Evolutionary conservation across 257 asterid genomes (phyloP).

Genomic region (Solanum pimpinellifolium): DNA sequence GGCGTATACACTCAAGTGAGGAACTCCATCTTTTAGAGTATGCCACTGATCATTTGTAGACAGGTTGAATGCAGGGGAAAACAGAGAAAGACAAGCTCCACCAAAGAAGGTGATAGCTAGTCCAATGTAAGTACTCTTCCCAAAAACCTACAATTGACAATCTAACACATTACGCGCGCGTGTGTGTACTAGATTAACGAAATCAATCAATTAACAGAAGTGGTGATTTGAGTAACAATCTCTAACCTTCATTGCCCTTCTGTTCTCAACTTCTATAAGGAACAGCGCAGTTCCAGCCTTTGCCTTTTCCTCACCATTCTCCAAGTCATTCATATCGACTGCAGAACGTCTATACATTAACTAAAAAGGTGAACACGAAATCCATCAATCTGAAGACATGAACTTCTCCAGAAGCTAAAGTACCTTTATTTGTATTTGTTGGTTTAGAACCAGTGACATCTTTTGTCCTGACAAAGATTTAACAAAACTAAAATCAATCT

Average conservation of each 20-base stretch:
- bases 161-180: background rate
- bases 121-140: constrained; percentile 69
- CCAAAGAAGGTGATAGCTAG: constrained; percentile 76
- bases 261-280: constrained; percentile 73
- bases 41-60: constrained; percentile 91
- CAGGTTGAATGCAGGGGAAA: constrained; percentile 84
- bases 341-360: background rate
- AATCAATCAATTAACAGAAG: background rate
- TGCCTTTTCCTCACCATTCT: constrained; percentile 45
- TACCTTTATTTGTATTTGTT: background rate
- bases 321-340: constrained; percentile 21
- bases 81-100: constrained; percentile 73
- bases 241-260: constrained; percentile 74
- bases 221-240: background rate
- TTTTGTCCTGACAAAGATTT: constrained; percentile 5
- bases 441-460: background rate
- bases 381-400: background rate
- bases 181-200: background rate
- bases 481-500: background rate
- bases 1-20: constrained; percentile 67
- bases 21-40: constrained; percentile 43
- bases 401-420: background rate
- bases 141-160: constrained; percentile 48
- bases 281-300: constrained; percentile 69
- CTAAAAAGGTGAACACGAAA: background rate